These are phyloP conservation scores for Xanthoconium separans DNA, from an alignment of 1,284 basidiomycete species.

Conservation along the genomic window DNA sequence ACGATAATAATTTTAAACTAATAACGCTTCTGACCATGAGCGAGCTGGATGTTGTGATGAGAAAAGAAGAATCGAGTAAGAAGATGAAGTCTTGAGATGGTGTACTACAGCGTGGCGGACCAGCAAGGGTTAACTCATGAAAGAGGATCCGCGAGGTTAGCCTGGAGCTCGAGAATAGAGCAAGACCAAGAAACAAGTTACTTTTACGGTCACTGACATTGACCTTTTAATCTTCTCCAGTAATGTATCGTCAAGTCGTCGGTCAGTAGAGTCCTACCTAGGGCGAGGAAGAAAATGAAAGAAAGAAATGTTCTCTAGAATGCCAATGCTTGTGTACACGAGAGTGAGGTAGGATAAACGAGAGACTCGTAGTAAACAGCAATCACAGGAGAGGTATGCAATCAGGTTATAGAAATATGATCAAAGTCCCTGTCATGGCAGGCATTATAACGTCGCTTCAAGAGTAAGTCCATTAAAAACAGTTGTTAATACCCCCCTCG, in stretches of 20 bases:
- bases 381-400: neutral
- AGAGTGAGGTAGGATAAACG: constrained; percentile 9
- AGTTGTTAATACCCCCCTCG: constrained; percentile 28
- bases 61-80: too few relatives aligned
- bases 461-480: neutral
- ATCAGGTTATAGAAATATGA: neutral
- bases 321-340: constrained; percentile 16
- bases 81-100: too few relatives aligned
- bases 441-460: constrained; percentile 18
- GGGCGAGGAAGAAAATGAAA: neutral
- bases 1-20: too few relatives aligned
- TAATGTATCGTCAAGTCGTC: constrained; percentile 14
- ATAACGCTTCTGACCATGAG: too few relatives aligned
- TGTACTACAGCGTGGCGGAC: too few relatives aligned
- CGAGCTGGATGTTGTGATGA: too few relatives aligned
- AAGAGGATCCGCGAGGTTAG: too few relatives aligned
- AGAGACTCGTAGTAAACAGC: constrained; percentile 12
- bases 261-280: neutral
- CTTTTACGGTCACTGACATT: too few relatives aligned
- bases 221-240: constrained; percentile 1
- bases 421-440: constrained; percentile 15
- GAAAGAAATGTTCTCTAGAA: constrained; percentile 7
- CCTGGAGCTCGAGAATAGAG: too few relatives aligned
- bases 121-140: too few relatives aligned
- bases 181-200: too few relatives aligned